Percentiles rank a stretch among this genome's conserved stretches.
Conservation (phyloP, 495 filamentous ascomycete genomes). For the Penicillium cataractarum region DNA sequence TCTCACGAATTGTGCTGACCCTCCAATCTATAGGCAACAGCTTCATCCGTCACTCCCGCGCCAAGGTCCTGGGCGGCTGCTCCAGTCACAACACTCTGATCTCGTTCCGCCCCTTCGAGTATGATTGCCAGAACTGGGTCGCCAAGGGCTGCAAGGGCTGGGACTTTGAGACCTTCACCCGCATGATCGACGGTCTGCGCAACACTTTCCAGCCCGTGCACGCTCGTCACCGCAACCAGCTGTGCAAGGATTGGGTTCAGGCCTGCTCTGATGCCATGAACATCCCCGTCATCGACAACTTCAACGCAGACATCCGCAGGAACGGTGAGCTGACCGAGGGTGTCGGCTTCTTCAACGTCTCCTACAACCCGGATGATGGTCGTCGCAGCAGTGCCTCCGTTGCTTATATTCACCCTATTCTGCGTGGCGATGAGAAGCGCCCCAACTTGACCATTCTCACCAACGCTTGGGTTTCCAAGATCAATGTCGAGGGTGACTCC, state of each 20-base stretch:
- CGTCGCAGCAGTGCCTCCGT: constrained; percentile 78
- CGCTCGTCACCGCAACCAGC: constrained; percentile 73
- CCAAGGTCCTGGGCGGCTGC: constrained; percentile 84
- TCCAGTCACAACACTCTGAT: constrained; percentile 87
- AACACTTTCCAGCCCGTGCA: constrained; percentile 83
- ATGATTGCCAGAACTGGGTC: constrained; percentile 76
- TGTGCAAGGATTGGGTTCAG: constrained; percentile 81
- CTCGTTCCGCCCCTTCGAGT: constrained; percentile 80
- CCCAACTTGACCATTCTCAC: constrained; percentile 80
- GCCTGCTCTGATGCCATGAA: constrained; percentile 71
- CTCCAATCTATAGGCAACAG: constrained; percentile 63
- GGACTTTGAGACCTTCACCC: constrained; percentile 77
- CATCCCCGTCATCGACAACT: constrained; percentile 77
- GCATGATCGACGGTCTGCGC: constrained; percentile 72
- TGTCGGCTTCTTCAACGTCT: constrained; percentile 82
- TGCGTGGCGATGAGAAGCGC: constrained; percentile 72
- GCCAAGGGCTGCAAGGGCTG: constrained; percentile 73
- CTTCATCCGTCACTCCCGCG: constrained; percentile 79
- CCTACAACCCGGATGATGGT: constrained; percentile 82
- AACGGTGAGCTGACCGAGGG: constrained; percentile 69
- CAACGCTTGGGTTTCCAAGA: constrained; percentile 75
- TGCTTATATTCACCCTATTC: constrained; percentile 84
- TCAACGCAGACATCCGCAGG: constrained; percentile 74
- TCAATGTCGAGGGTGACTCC: constrained; percentile 64
- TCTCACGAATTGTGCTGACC: constrained; percentile 7